Evolutionary conservation across 1,284 basidiomycete species (phyloP).

Genomic region (Cutaneotrichosporon cutaneum): DNA sequence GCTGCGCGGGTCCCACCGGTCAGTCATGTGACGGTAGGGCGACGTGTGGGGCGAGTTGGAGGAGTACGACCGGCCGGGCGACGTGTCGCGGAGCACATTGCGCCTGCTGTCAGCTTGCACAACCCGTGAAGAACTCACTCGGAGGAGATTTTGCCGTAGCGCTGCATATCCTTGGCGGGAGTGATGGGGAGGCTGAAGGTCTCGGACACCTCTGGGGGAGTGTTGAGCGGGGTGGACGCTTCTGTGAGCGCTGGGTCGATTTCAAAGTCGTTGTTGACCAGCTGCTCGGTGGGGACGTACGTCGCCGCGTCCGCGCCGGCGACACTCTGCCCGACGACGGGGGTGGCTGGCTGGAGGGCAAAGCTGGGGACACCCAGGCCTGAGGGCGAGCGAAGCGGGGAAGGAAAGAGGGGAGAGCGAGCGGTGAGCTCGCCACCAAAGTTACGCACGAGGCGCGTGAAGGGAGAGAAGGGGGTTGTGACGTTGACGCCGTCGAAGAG

Average conservation of each 20-base stretch:
- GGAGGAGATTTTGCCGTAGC: background rate
- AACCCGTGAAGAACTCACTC: background rate
- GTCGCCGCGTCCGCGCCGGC: background rate
- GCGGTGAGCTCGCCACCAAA: background rate
- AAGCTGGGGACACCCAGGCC: background rate
- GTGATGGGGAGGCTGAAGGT: background rate
- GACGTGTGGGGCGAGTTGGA: background rate
- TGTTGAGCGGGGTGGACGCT: background rate
- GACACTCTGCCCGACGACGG: background rate
- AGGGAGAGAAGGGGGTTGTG: background rate
- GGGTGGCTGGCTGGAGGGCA: background rate
- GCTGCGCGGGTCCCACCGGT: background rate
- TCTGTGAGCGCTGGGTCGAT: background rate
- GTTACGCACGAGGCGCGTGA: background rate
- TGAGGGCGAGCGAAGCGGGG: background rate
- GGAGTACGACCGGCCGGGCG: background rate
- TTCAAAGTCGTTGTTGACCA: background rate
- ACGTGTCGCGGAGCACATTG: constrained; percentile 1
- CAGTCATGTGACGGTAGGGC: background rate
- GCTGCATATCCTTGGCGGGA: background rate
- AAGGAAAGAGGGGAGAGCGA: background rate
- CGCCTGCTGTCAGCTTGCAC: background rate
- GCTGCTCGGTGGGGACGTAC: background rate
- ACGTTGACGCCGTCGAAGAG: constrained; percentile 2
- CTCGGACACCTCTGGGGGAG: background rate